Evolutionary conservation across 2,329 filamentous ascomycete genomes (phyloP).

Genomic region (Fusarium abutilonis): DNA sequence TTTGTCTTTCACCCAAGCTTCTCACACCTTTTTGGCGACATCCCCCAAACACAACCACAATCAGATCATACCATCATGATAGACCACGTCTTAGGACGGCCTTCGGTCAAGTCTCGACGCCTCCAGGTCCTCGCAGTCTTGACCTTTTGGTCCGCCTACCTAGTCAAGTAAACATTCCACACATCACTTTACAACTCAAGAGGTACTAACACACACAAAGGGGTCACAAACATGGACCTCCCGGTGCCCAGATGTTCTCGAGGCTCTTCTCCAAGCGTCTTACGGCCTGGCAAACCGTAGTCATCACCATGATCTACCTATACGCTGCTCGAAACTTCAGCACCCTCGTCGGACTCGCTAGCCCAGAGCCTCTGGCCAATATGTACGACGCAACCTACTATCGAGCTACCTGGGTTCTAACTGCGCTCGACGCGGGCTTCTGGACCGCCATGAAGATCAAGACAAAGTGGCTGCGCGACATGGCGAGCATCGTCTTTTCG

Average conservation of each 20-base stretch:
- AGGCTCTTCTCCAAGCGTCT: conserved; percentile 73
- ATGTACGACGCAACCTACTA: conserved; percentile 94
- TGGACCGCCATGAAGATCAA: conserved; percentile 98
- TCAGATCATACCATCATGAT: conserved; percentile 56
- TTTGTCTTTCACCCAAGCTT: conserved; percentile 12
- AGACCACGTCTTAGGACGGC: conserved; percentile 92
- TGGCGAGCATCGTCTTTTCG: conserved; percentile 85
- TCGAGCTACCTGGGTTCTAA: conserved; percentile 95
- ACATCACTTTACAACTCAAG: neutral
- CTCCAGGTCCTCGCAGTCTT: conserved; percentile 92
- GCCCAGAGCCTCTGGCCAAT: conserved; percentile 91
- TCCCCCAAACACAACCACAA: neutral
- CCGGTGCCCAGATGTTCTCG: conserved; percentile 75
- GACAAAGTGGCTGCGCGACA: conserved; percentile 79
- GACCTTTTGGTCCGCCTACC: conserved; percentile 88
- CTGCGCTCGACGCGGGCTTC: conserved; percentile 93
- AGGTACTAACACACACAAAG: conserved; percentile 56
- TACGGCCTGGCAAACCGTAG: conserved; percentile 89
- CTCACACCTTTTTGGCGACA: neutral
- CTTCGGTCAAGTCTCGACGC: conserved; percentile 89
- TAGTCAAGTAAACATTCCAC: conserved; percentile 68
- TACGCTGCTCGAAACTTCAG: conserved; percentile 94
- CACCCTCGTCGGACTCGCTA: conserved; percentile 89
- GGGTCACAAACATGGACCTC: conserved; percentile 90
- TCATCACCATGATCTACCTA: conserved; percentile 88